These are phyloP conservation scores for Moringa oleifera DNA, from an alignment of 345 rosid genomes.

Conservation along the genomic window DNA sequence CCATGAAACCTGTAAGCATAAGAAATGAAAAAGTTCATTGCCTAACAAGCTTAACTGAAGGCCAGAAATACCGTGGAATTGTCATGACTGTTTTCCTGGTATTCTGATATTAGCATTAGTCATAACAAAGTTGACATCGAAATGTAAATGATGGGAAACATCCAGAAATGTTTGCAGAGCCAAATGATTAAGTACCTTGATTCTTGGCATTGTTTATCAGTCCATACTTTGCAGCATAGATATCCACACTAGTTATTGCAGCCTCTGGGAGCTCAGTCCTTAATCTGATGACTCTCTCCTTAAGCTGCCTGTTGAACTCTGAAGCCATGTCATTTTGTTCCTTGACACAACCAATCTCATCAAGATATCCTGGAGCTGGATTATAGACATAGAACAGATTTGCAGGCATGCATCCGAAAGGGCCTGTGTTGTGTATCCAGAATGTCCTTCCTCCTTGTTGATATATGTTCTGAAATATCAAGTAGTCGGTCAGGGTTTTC, in stretches of 20 bases:
- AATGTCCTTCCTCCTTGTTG: constrained; percentile 48
- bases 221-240: constrained; percentile 63
- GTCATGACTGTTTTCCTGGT: too few relatives aligned
- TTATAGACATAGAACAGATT: constrained; percentile 58
- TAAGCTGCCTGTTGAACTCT: constrained; percentile 69
- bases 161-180: too few relatives aligned
- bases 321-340: constrained; percentile 68
- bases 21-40: background rate
- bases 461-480: constrained; percentile 34
- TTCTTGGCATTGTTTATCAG: constrained; percentile 59
- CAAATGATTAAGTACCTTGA: constrained; percentile 37
- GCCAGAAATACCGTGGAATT: background rate
- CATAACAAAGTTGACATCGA: too few relatives aligned
- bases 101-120: too few relatives aligned
- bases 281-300: constrained; percentile 46
- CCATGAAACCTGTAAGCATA: constrained; percentile 41
- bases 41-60: background rate
- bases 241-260: constrained; percentile 75
- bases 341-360: constrained; percentile 67
- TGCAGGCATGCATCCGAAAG: constrained; percentile 82
- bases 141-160: too few relatives aligned
- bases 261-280: constrained; percentile 59
- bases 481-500: background rate
- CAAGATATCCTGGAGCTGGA: constrained; percentile 63
- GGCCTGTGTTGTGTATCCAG: constrained; percentile 87